Conservation (phyloP, 768 basidiomycete genomes). For the Kwoniella heveanensis region DNA sequence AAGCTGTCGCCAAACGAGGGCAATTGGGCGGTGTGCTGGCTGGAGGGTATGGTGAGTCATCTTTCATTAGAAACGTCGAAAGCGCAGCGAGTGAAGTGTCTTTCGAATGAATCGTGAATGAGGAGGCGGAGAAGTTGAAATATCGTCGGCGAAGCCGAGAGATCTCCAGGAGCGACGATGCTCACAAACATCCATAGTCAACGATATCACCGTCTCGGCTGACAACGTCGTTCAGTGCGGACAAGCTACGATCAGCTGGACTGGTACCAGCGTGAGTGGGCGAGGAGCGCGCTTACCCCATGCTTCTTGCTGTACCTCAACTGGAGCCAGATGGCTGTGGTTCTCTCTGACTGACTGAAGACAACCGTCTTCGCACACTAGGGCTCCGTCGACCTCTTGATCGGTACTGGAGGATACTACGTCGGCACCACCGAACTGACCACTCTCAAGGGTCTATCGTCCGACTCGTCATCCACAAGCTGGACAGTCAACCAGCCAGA, state of each 20-base stretch:
- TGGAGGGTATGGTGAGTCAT: slow-evolving; percentile 28
- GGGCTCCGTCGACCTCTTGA: slow-evolving; percentile 42
- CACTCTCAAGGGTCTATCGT: slow-evolving; percentile 27
- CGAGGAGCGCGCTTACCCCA: too few relatives aligned
- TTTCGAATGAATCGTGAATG: too few relatives aligned
- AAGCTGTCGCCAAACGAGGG: not conserved
- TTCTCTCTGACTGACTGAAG: too few relatives aligned
- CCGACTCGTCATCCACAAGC: slow-evolving; percentile 16
- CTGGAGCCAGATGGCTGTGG: too few relatives aligned
- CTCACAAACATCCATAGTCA: slow-evolving; percentile 35
- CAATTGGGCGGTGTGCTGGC: slow-evolving; percentile 13
- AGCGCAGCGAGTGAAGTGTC: too few relatives aligned
- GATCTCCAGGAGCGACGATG: too few relatives aligned
- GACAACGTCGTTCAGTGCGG: slow-evolving; percentile 45
- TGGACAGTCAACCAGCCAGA: slow-evolving; percentile 42
- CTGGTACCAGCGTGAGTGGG: slow-evolving; percentile 27
- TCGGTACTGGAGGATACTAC: slow-evolving; percentile 51
- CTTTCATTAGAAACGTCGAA: too few relatives aligned
- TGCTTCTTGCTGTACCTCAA: too few relatives aligned
- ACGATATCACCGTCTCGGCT: slow-evolving; percentile 44
- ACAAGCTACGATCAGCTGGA: slow-evolving; percentile 46
- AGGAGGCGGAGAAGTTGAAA: too few relatives aligned
- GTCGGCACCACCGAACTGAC: slow-evolving; percentile 36
- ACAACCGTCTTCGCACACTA: slow-evolving; percentile 8
- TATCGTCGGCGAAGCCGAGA: too few relatives aligned